Evolutionary conservation across 2,329 filamentous ascomycete genomes (phyloP).

Genomic region (Trichoderma semiorbis): DNA sequence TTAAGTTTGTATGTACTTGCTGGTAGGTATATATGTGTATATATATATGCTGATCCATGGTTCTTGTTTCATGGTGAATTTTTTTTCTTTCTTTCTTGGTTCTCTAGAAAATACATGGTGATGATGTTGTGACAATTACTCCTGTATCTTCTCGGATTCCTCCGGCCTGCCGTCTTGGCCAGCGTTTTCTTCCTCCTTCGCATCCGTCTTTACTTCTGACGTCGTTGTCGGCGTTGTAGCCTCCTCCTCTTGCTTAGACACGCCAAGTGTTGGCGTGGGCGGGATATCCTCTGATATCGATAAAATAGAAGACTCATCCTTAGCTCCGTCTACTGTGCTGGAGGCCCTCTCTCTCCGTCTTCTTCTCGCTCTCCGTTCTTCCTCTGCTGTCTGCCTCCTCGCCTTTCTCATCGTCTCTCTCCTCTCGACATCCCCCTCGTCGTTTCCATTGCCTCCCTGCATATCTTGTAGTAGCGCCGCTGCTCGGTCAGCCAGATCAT

Average conservation of each 20-base stretch:
- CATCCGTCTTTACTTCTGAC: neutral
- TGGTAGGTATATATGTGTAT: conserved; percentile 16
- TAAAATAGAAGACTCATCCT: conserved; percentile 24
- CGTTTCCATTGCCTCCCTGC: conserved; percentile 61
- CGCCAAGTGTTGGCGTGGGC: conserved; percentile 16
- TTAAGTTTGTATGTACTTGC: conserved; percentile 33
- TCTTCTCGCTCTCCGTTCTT: conserved; percentile 67
- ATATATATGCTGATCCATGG: conserved; percentile 23
- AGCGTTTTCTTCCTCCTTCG: conserved; percentile 20
- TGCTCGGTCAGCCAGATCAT: conserved; percentile 82
- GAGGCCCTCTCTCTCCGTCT: conserved; percentile 61
- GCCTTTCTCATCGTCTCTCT: conserved; percentile 59
- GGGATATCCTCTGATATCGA: conserved; percentile 18
- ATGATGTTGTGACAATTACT: conserved; percentile 13
- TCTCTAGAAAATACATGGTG: conserved; percentile 16
- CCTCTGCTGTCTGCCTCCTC: conserved; percentile 70
- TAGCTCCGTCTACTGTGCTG: conserved; percentile 30
- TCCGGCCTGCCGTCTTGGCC: conserved; percentile 15
- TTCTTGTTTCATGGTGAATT: conserved; percentile 19
- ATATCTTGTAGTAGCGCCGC: conserved; percentile 81
- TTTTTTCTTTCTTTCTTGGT: conserved; percentile 22
- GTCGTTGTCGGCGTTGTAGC: neutral
- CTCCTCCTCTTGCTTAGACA: conserved; percentile 17
- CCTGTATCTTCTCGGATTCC: conserved; percentile 14
- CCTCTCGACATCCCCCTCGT: conserved; percentile 47